Evolutionary conservation across 805 yeast genomes (phyloP).

Genomic region (Lachancea lanzarotensis): DNA sequence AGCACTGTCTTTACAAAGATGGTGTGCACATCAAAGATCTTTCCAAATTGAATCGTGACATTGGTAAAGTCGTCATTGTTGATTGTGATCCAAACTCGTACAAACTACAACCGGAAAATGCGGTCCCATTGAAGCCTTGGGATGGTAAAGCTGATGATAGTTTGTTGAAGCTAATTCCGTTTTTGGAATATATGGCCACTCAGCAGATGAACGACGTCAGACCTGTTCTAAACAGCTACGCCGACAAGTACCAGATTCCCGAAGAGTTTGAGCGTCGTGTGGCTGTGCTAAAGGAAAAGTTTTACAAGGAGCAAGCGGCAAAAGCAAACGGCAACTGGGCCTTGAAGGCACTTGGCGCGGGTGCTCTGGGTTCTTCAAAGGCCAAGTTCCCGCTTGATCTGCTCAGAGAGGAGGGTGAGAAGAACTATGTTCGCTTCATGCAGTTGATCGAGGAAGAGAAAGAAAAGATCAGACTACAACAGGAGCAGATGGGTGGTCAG

Average conservation of each 20-base stretch:
- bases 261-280: conserved; percentile 81
- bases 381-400: conserved; percentile 67
- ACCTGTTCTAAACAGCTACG: conserved; percentile 71
- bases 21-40: conserved; percentile 88
- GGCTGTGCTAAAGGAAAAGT: conserved; percentile 61
- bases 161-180: conserved; percentile 76
- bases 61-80: conserved; percentile 68
- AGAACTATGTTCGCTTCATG: conserved; percentile 76
- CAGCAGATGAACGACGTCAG: conserved; percentile 82
- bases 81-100: conserved; percentile 71
- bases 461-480: conserved; percentile 51
- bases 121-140: conserved; percentile 83
- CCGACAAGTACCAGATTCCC: conserved; percentile 59
- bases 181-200: conserved; percentile 90
- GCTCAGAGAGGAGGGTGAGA: conserved; percentile 88
- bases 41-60: conserved; percentile 83
- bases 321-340: conserved; percentile 45
- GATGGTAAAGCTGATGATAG: conserved; percentile 76
- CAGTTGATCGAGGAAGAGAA: conserved; percentile 82
- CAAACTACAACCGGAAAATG: conserved; percentile 87
- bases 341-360: conserved; percentile 57
- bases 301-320: conserved; percentile 47
- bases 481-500: conserved; percentile 77
- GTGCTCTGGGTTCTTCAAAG: conserved; percentile 23
- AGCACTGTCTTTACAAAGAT: conserved; percentile 78